Conservation (phyloP, 2,329 filamentous ascomycete genomes). For the Epichloe glyceriae region DNA sequence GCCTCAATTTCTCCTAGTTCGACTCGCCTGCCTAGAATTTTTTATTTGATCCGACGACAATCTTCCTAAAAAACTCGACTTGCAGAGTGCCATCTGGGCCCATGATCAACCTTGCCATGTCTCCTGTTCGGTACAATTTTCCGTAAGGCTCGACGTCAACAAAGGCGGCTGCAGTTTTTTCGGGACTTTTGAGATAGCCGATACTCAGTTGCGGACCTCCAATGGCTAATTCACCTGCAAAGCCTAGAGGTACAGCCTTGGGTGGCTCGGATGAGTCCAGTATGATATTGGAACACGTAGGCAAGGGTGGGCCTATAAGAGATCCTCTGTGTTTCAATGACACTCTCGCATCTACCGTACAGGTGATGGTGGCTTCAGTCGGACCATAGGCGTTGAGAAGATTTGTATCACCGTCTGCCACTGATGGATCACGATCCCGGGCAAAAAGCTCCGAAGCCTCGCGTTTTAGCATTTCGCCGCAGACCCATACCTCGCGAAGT, state of each 20-base stretch:
- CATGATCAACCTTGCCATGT: slow-evolving; percentile 28
- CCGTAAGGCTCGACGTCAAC: slow-evolving; percentile 51
- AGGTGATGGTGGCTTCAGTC: slow-evolving; percentile 16
- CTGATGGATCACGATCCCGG: not conserved
- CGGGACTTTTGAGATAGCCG: slow-evolving; percentile 53
- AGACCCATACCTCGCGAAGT: slow-evolving; percentile 17
- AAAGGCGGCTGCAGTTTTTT: slow-evolving; percentile 48
- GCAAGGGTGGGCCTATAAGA: slow-evolving; percentile 22
- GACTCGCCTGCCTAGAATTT: slow-evolving; percentile 56
- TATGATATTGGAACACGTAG: slow-evolving; percentile 21
- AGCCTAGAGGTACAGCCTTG: slow-evolving; percentile 49
- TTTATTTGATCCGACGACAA: slow-evolving; percentile 60
- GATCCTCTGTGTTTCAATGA: slow-evolving; percentile 16
- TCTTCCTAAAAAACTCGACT: slow-evolving; percentile 43
- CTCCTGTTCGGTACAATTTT: slow-evolving; percentile 57
- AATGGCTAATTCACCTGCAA: slow-evolving; percentile 65
- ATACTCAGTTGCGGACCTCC: slow-evolving; percentile 59
- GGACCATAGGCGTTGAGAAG: slow-evolving; percentile 17
- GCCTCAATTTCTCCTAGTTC: slow-evolving; percentile 57
- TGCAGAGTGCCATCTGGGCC: slow-evolving; percentile 48
- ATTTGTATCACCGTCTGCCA: slow-evolving; percentile 3
- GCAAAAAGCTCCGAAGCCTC: slow-evolving; percentile 21
- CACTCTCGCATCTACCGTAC: slow-evolving; percentile 11
- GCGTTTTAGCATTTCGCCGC: slow-evolving; percentile 19
- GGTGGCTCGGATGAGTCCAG: slow-evolving; percentile 14